Evolutionary conservation across 2,329 filamentous ascomycete species (phyloP).

Genomic region (Botryotinia globosa): DNA sequence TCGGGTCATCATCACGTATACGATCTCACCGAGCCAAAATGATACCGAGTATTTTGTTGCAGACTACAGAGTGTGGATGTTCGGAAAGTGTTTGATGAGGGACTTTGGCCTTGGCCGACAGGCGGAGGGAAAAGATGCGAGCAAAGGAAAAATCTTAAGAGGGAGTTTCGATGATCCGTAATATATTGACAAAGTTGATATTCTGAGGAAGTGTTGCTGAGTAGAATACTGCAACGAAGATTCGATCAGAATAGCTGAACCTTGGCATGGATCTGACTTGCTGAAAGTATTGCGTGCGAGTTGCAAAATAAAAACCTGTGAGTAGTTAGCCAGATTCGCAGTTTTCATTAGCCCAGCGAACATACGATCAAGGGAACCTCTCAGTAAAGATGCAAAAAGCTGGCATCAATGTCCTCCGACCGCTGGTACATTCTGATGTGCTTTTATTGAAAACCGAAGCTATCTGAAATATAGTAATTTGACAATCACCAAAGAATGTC

Average conservation of each 20-base stretch:
- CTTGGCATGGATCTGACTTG: background rate
- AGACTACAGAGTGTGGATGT: background rate
- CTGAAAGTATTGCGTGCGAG: background rate
- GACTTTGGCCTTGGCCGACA: background rate
- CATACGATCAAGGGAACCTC: background rate
- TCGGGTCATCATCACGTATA: background rate
- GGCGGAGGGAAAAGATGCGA: background rate
- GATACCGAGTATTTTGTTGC: background rate
- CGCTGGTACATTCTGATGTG: background rate
- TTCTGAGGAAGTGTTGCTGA: background rate
- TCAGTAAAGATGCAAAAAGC: background rate
- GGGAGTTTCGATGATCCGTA: rapidly evolving
- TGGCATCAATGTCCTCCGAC: background rate
- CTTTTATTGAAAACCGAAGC: background rate
- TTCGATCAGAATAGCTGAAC: background rate
- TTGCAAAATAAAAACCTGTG: background rate
- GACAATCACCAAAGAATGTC: background rate
- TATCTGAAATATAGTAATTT: background rate
- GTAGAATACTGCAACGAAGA: background rate
- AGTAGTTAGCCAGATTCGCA: background rate
- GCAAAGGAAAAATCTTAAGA: background rate
- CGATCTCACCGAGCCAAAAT: rapidly evolving
- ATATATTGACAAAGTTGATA: background rate
- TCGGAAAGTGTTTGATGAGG: background rate
- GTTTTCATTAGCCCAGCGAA: background rate